Conservation (phyloP, 2,329 filamentous ascomycete genomes). For the Myrmaecium sp. region DNA sequence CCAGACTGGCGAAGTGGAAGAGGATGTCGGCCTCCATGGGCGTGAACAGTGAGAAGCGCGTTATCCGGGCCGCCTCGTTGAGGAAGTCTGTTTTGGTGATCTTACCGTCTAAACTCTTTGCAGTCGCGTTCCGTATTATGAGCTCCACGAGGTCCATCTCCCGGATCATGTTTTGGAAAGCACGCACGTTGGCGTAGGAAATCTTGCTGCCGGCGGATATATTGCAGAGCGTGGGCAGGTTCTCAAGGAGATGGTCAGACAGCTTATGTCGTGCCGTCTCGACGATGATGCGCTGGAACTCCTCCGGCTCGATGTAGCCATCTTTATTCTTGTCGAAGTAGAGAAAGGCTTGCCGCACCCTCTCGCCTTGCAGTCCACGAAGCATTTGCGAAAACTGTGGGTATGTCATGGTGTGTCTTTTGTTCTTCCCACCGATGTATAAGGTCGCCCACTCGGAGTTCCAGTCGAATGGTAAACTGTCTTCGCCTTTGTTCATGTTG, state of each 20-base stretch:
- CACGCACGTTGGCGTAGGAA: constrained; percentile 91
- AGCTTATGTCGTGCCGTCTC: constrained; percentile 92
- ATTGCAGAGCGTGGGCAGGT: constrained; percentile 86
- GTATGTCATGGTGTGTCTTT: constrained; percentile 84
- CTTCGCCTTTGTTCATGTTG: constrained; percentile 70
- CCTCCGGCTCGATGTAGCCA: constrained; percentile 85
- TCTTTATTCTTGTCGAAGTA: constrained; percentile 80
- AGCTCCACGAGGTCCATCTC: constrained; percentile 97
- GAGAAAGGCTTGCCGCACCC: constrained; percentile 89
- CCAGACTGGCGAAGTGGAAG: constrained; percentile 92
- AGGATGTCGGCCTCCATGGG: constrained; percentile 98
- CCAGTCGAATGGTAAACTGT: constrained; percentile 90
- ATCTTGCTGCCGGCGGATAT: constrained; percentile 84
- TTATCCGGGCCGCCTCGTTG: constrained; percentile 79
- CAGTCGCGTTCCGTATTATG: constrained; percentile 73
- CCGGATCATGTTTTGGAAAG: constrained; percentile 94
- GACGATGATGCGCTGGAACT: constrained; percentile 92
- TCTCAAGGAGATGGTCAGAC: constrained; percentile 83
- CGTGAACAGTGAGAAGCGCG: constrained; percentile 88
- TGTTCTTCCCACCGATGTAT: constrained; percentile 77
- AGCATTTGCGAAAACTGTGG: constrained; percentile 97
- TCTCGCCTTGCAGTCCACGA: constrained; percentile 85
- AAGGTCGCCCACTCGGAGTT: constrained; percentile 90
- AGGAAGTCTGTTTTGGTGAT: constrained; percentile 90
- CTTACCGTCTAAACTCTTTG: constrained; percentile 72